Percentiles rank a stretch among this genome's conserved stretches.
Evolutionary conservation across 768 basidiomycete species (phyloP).

Genomic region (Trametes sanguinea): DNA sequence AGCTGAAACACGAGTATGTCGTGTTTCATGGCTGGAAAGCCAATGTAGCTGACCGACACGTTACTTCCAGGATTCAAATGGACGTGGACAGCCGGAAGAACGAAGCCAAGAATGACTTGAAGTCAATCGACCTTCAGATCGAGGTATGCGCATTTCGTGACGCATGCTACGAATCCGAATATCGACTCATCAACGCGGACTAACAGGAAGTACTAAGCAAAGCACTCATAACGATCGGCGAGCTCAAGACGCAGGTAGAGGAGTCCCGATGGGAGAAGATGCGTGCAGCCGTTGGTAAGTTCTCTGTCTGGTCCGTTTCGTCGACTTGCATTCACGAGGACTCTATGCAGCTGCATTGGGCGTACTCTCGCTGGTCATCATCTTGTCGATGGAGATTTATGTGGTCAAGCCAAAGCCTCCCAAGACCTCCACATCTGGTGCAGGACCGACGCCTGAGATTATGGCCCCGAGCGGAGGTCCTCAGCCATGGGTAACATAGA

Average conservation of each 20-base stretch:
- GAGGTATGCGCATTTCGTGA: slow-evolving; percentile 50
- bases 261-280: slow-evolving; percentile 90
- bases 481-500: slow-evolving; percentile 6
- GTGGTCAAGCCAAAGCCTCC: slow-evolving; percentile 17
- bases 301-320: too few relatives aligned
- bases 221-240: slow-evolving; percentile 70
- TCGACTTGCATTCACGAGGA: background rate
- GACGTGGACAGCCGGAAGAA: slow-evolving; percentile 93
- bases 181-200: too few relatives aligned
- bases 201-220: slow-evolving; percentile 76
- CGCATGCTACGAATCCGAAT: too few relatives aligned
- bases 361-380: slow-evolving; percentile 67
- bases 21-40: background rate
- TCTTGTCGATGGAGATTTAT: slow-evolving; percentile 70
- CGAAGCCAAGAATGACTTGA: slow-evolving; percentile 82
- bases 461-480: slow-evolving; percentile 1
- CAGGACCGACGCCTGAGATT: slow-evolving; percentile 21
- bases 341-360: slow-evolving; percentile 53
- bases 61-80: slow-evolving; percentile 78
- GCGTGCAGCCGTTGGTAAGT: slow-evolving; percentile 77
- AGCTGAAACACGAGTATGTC: slow-evolving; percentile 89
- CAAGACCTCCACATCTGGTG: slow-evolving; percentile 40
- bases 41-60: background rate
- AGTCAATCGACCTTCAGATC: slow-evolving; percentile 80
- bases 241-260: slow-evolving; percentile 78